Conservation (phyloP, 768 basidiomycete species). For the Steccherinum ochraceum region DNA sequence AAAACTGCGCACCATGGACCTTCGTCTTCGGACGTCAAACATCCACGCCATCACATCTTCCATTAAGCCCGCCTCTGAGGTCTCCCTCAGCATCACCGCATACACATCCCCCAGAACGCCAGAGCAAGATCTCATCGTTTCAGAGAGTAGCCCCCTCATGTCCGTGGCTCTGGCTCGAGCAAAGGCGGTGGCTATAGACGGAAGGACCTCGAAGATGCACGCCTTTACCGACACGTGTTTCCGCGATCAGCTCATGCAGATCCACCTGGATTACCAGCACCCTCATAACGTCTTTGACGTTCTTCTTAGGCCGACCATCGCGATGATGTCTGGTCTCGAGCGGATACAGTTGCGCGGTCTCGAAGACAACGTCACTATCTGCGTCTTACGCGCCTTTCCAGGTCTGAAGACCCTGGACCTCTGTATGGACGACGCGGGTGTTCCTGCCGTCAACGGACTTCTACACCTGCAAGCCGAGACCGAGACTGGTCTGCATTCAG, state of each 20-base stretch:
- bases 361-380: neutral
- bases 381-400: neutral
- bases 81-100: neutral
- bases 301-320: neutral
- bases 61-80: neutral
- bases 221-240: neutral
- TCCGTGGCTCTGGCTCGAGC: neutral
- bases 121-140: neutral
- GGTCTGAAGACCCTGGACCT: neutral
- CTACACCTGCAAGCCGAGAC: neutral
- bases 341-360: neutral
- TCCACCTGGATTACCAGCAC: neutral
- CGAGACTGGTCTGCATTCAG: neutral
- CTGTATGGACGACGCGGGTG: neutral
- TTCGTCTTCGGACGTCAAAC: neutral
- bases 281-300: neutral
- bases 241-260: neutral
- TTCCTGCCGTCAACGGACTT: neutral
- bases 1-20: neutral
- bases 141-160: neutral
- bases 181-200: neutral
- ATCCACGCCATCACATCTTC: neutral
- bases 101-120: neutral
- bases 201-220: neutral
- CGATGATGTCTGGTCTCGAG: neutral